Evolutionary conservation across 2,329 filamentous ascomycete genomes (phyloP).

Genomic region (Ceratocystis alfenasii): DNA sequence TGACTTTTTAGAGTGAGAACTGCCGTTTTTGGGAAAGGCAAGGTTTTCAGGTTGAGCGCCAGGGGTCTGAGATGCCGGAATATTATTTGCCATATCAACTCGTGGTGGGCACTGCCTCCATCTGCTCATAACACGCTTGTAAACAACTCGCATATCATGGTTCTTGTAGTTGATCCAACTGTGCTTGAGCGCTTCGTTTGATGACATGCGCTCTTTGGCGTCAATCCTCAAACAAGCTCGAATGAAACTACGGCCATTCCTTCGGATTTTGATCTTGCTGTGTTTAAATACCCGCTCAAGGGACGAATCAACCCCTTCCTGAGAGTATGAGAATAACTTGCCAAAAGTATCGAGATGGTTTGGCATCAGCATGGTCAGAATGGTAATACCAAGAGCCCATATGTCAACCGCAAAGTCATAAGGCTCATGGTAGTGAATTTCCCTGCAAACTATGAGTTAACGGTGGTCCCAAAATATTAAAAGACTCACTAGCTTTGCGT

Average conservation of each 20-base stretch:
- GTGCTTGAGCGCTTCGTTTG: slow-evolving; percentile 14
- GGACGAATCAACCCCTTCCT: slow-evolving; percentile 1
- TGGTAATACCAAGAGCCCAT: slow-evolving; percentile 41
- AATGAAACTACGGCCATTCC: slow-evolving; percentile 18
- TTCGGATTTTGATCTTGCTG: slow-evolving; percentile 8
- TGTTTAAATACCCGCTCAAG: slow-evolving; percentile 5
- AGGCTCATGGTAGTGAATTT: slow-evolving; percentile 28
- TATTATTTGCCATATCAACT: neutral
- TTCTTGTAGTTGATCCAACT: slow-evolving; percentile 16
- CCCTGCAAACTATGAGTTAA: slow-evolving; percentile 28
- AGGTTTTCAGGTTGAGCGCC: neutral
- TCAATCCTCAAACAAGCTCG: slow-evolving; percentile 14
- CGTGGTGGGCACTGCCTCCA: slow-evolving; percentile 13
- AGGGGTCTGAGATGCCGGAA: neutral
- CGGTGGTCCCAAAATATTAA: neutral
- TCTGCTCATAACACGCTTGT: slow-evolving; percentile 6
- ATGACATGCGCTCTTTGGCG: slow-evolving; percentile 12
- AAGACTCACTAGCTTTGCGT: neutral
- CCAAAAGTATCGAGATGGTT: slow-evolving; percentile 2
- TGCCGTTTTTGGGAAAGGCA: too few relatives aligned
- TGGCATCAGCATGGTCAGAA: slow-evolving; percentile 29
- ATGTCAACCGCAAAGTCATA: slow-evolving; percentile 37
- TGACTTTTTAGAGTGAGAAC: neutral
- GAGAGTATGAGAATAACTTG: neutral
- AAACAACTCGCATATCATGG: slow-evolving; percentile 14